Evolutionary conservation across 2,329 filamentous ascomycete species (phyloP), one percentile per base, ranked within the genome.

Genomic region (Dryadomyces sulphureus): DNA sequence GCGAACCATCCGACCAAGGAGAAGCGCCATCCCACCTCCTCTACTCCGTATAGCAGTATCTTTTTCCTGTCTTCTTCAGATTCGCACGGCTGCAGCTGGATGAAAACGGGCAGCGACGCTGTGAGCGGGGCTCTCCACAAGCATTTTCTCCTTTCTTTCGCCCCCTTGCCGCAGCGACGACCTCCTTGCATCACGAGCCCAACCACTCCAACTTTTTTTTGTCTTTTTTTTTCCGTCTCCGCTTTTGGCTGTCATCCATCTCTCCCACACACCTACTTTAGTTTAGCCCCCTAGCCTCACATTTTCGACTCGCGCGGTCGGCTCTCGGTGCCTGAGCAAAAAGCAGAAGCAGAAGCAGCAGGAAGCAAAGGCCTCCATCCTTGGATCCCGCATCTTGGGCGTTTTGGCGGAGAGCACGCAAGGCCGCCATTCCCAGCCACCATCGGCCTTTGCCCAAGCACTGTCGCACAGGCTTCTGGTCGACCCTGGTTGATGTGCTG

Each of bases 61-160:
- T 38, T n/a, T 38, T n/a, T 36, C 17, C 17, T 19, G 34, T 16
- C 34, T 30, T 30, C 27, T 30, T 14, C 27, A 30, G 34, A n/a
- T 8, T 36, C 16, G 17, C 9, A 19, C 34, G 34, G 16, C 34
- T 36, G 34, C 34, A 19, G 34, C 34, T 24, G 38, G 14, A n/a
- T 24, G 14, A 21, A 21, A 21, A 38, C 20, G 34, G 34, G 17
- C 8, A 17, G 34, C 27, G 27, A 32, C 27, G 27, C 27, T 36
- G n/a, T 38, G 19, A 22, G 7, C 20, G 5, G n/a, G 7, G 5
- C 22, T 19, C 17, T 36, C 34, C 17, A 12, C n/a, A n/a, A 19
- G 24, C n/a, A 17, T 42, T 30, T 42, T 42, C 32, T 32, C 22
- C 32, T 42, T 42, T 42, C 20, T 42, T 42, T 42, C 32, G 30